phyloP scores from a whole-genome alignment of 345 rosid species.

The Mallotus nudiflorus region DNA sequence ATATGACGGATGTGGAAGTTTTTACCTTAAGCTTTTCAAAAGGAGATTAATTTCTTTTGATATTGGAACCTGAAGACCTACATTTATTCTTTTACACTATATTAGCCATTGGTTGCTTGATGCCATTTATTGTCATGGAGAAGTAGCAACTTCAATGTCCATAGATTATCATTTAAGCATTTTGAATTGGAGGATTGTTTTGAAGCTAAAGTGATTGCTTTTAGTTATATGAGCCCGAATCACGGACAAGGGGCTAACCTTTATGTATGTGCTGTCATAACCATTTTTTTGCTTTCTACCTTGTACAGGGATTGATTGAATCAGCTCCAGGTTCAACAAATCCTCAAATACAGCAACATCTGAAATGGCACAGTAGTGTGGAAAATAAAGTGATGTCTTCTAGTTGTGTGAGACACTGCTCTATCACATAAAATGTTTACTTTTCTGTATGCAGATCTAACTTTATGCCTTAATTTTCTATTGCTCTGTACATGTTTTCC shows the following conservation, averaged over 20 bases:
- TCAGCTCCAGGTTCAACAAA: slow-evolving; percentile 12
- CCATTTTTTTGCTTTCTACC: background rate
- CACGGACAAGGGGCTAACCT: background rate
- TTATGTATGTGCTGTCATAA: background rate
- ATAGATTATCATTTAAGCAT: slow-evolving; percentile 17
- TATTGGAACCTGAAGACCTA: background rate
- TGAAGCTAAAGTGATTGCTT: slow-evolving; percentile 1
- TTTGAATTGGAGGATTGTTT: slow-evolving; percentile 5
- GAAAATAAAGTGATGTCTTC: slow-evolving; percentile 14
- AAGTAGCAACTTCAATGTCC: slow-evolving; percentile 11
- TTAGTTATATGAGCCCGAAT: background rate
- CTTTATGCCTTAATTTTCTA: background rate
- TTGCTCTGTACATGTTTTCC: background rate
- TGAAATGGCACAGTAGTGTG: slow-evolving; percentile 16
- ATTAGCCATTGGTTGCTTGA: background rate
- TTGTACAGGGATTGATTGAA: slow-evolving; percentile 7
- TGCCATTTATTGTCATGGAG: background rate
- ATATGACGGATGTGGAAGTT: background rate
- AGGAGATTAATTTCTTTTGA: background rate
- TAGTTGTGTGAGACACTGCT: slow-evolving; percentile 23
- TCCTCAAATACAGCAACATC: slow-evolving; percentile 20
- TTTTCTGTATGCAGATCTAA: background rate
- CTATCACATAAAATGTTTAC: background rate
- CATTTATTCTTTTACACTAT: background rate
- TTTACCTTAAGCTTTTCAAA: background rate